Evolutionary conservation across 2,329 filamentous ascomycete genomes (phyloP).

Genomic region (Thielaviopsis ethacetica): DNA sequence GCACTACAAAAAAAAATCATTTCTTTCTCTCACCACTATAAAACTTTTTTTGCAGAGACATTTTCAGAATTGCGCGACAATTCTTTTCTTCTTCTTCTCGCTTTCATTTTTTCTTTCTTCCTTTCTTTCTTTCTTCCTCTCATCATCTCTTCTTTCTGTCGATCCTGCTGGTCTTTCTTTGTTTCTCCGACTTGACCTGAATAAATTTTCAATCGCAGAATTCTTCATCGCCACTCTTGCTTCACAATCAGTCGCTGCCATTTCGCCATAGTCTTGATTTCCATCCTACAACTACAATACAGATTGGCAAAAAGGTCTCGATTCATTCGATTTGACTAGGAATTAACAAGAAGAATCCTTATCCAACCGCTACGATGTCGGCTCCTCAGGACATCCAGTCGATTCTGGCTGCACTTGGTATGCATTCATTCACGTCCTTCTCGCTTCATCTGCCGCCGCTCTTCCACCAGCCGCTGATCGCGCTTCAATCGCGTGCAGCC

Average conservation of each 20-base stretch:
- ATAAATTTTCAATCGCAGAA: no score
- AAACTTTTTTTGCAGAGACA: background rate
- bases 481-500: background rate
- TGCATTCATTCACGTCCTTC: slow-evolving; percentile 14
- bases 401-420: slow-evolving; percentile 33
- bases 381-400: slow-evolving; percentile 26
- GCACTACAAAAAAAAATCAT: background rate
- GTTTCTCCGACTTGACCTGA: no score
- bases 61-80: background rate
- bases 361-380: slow-evolving; percentile 3
- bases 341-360: no score
- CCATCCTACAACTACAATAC: no score
- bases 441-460: no score
- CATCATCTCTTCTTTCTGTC: background rate
- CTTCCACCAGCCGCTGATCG: no score
- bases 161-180: no score
- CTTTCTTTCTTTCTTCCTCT: background rate
- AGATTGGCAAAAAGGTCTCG: no score
- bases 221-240: background rate
- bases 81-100: background rate
- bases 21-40: background rate
- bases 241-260: background rate
- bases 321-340: no score
- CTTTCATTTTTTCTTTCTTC: background rate
- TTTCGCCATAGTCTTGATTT: background rate